Evolutionary conservation across 1,139 yeast genomes (phyloP), one percentile per base, ranked within the genome.

Genomic region (Saccharomyces hybrid): DNA sequence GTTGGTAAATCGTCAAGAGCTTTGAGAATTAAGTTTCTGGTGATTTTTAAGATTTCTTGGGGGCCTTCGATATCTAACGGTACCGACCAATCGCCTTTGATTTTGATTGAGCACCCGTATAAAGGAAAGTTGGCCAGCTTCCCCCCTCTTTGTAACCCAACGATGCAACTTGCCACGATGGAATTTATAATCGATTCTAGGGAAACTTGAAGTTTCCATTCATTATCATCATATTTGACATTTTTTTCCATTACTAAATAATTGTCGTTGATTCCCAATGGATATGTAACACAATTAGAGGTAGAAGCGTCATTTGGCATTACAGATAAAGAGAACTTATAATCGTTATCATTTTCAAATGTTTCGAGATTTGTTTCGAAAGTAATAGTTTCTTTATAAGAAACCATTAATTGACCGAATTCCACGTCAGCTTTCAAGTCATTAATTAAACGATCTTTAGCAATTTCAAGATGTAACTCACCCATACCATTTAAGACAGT

Each of bases 401-500:
- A 86, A 7, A 93, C 96, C 71, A 84, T 88, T 27, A 93, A 87
- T 54, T 84, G 84, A 42, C 96, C 90, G 52, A 90, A 78, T 51
- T 84, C 83, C 0, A 88, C 86, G 56, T 84, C 83, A 2, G 96
- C 96, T 67, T 86, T 85, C 78, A 91, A 78, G 58, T 89, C 96
- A 53, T 81, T 81, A 21, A 85, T 73, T 52, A 93, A 76, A 55
- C 97, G 76, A 62, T 89, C 95, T 54, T 79, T 78, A 1, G 95
- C 87, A 61, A 93, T 90, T 62, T 93, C 98, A 54, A 93, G 76
- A 70, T 93, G 99, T 52, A 93, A 75, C 65, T 90, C 96, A 16
- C 98, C 99, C 97, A 93, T 90, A 2, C 99, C 99, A 52, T 96
- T 83, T 38, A 93, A 71, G 29, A 90, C 77, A 0, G 90, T 84